Conservation (phyloP, 2,329 filamentous ascomycete genomes). For the Aspergillus transmontanensis region DNA sequence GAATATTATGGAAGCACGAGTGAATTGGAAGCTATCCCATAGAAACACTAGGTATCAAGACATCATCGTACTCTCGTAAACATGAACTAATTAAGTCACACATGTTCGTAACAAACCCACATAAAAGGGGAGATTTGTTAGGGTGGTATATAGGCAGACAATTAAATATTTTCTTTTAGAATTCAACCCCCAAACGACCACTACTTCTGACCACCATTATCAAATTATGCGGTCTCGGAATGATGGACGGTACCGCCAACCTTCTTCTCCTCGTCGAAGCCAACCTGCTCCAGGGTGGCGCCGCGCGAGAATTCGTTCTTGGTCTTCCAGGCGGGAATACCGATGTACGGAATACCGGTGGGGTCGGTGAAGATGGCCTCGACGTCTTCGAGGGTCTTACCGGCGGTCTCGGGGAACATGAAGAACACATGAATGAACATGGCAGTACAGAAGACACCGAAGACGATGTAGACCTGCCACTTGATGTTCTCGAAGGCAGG, state of each 20-base stretch:
- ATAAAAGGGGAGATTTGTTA: background rate
- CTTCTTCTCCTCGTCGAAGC: constrained; percentile 34
- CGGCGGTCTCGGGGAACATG: constrained; percentile 68
- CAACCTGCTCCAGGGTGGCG: constrained; percentile 31
- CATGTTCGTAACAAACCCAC: background rate
- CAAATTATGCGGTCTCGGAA: constrained; percentile 9
- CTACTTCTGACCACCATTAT: background rate
- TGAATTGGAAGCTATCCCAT: background rate
- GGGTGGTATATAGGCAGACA: background rate
- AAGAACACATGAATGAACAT: constrained; percentile 70
- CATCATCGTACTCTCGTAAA: constrained; percentile 4
- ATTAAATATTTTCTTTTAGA: background rate
- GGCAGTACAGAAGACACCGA: constrained; percentile 69
- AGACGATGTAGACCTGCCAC: constrained; percentile 71
- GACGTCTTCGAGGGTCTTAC: constrained; percentile 76
- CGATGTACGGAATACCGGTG: constrained; percentile 37
- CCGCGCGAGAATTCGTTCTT: constrained; percentile 32
- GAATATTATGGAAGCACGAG: background rate
- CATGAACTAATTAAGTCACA: background rate
- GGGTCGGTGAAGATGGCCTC: constrained; percentile 66
- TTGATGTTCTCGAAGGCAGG: constrained; percentile 59
- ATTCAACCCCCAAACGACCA: background rate
- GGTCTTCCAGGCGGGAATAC: constrained; percentile 44
- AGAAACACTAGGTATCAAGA: background rate
- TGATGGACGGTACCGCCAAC: constrained; percentile 13